Evolutionary conservation across 352 stramenopile species (phyloP).

Genomic region (Pythium aquatile): DNA sequence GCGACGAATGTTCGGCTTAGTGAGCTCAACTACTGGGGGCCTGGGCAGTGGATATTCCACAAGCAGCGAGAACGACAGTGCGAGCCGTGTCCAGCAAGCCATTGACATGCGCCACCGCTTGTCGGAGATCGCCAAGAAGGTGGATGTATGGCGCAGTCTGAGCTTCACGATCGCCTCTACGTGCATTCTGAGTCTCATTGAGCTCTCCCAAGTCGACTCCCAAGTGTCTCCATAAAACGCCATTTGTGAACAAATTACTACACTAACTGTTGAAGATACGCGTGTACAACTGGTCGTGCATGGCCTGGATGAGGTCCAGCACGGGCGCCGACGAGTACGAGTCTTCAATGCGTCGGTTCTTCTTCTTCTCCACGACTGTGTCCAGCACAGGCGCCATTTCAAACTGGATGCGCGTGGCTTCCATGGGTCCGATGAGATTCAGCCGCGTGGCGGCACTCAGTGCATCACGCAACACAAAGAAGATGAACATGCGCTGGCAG

Average conservation of each 20-base stretch:
- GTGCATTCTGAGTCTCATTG: constrained; percentile 29
- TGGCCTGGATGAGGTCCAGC: constrained; percentile 78
- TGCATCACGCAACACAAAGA: constrained; percentile 65
- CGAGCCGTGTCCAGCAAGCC: constrained; percentile 30
- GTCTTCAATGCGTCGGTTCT: constrained; percentile 55
- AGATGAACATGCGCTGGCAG: constrained; percentile 80
- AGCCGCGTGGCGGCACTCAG: constrained; percentile 78
- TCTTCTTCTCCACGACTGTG: constrained; percentile 57
- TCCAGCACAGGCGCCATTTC: constrained; percentile 51
- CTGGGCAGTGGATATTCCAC: not conserved
- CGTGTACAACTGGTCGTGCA: constrained; percentile 88
- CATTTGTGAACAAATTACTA: not conserved
- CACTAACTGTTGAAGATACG: constrained; percentile 82
- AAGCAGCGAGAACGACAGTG: not conserved
- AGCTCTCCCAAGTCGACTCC: constrained; percentile 15
- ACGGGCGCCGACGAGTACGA: constrained; percentile 79
- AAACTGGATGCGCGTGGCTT: constrained; percentile 70
- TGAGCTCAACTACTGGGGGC: not conserved
- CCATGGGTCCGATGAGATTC: constrained; percentile 73
- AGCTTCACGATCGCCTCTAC: constrained; percentile 29
- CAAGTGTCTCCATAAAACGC: not conserved
- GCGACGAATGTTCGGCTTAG: constrained; percentile 10
- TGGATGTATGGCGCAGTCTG: constrained; percentile 36
- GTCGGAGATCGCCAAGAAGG: constrained; percentile 40
- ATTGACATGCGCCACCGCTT: constrained; percentile 34